Evolutionary conservation across 768 basidiomycete genomes (phyloP).

Genomic region (Rhodotorula graminis): DNA sequence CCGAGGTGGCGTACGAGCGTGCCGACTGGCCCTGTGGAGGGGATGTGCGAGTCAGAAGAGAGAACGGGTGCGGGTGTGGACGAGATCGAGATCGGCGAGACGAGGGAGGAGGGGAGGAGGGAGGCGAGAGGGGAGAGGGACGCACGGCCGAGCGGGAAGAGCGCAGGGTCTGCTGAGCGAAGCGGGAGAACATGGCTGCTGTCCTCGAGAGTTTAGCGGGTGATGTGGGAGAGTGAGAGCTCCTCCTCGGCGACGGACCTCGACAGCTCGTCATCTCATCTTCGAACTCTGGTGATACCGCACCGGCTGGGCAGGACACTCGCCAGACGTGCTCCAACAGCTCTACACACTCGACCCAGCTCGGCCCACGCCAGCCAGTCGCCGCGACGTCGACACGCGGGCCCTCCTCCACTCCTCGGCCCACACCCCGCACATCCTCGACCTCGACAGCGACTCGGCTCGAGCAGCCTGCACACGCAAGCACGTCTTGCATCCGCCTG

Average conservation of each 20-base stretch:
- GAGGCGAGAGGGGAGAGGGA: background rate
- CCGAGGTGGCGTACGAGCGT: slow-evolving; percentile 29
- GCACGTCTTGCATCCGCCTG: no score
- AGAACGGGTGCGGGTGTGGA: no score
- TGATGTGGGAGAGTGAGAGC: background rate
- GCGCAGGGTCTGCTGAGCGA: background rate
- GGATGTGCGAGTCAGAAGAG: background rate
- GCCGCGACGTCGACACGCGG: no score
- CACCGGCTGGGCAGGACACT: background rate
- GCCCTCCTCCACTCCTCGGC: no score
- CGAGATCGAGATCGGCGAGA: background rate
- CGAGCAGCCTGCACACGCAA: no score
- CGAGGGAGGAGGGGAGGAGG: background rate
- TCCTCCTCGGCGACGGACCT: background rate
- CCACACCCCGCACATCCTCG: no score
- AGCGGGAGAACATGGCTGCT: slow-evolving; percentile 11
- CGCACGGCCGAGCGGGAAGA: slow-evolving; percentile 11
- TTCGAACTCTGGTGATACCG: no score
- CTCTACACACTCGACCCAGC: no score
- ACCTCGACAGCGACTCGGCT: no score
- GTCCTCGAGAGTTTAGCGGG: background rate
- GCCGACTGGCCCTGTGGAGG: background rate
- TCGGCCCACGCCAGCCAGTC: no score
- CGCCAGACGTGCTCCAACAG: no score
- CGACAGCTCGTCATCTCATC: background rate